Conservation (phyloP, 2,329 filamentous ascomycete species). For the Alternaria postmessia region DNA sequence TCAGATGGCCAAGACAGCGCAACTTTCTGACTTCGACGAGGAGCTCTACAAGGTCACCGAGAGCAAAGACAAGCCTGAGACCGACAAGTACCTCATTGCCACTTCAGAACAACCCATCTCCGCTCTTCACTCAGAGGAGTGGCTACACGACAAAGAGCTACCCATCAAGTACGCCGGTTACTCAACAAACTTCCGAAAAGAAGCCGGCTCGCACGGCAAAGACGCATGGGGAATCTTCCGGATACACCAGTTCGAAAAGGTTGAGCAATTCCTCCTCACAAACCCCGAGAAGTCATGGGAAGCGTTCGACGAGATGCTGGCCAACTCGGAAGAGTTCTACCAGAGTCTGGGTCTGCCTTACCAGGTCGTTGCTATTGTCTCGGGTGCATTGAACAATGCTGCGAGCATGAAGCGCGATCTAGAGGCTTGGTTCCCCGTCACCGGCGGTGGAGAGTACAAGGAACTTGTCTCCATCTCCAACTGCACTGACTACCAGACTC, state of each 20-base stretch:
- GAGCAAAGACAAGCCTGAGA: constrained; percentile 78
- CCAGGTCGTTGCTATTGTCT: constrained; percentile 91
- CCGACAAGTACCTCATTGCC: constrained; percentile 79
- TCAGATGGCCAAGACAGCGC: constrained; percentile 97
- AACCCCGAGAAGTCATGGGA: constrained; percentile 89
- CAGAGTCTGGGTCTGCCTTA: constrained; percentile 88
- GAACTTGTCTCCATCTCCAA: constrained; percentile 98
- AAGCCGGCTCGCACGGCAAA: constrained; percentile 88
- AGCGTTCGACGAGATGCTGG: constrained; percentile 92
- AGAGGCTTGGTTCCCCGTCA: constrained; percentile 75
- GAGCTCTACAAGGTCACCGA: constrained; percentile 95
- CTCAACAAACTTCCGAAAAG: constrained; percentile 94
- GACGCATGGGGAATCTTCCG: constrained; percentile 99
- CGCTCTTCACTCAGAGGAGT: constrained; percentile 91
- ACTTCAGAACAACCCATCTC: constrained; percentile 96
- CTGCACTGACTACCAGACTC: constrained; percentile 96
- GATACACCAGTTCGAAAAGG: constrained; percentile 93
- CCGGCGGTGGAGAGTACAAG: constrained; percentile 86
- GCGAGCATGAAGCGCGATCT: constrained; percentile 91
- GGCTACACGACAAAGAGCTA: constrained; percentile 79
- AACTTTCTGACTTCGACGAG: constrained; percentile 96
- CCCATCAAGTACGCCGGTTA: constrained; percentile 91
- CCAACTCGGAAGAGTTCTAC: constrained; percentile 92
- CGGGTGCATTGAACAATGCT: constrained; percentile 68
- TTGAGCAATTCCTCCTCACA: constrained; percentile 58